phyloP scores from a whole-genome alignment of 2,329 filamentous ascomycete genomes.

The Cladosporium cucumerinum region DNA sequence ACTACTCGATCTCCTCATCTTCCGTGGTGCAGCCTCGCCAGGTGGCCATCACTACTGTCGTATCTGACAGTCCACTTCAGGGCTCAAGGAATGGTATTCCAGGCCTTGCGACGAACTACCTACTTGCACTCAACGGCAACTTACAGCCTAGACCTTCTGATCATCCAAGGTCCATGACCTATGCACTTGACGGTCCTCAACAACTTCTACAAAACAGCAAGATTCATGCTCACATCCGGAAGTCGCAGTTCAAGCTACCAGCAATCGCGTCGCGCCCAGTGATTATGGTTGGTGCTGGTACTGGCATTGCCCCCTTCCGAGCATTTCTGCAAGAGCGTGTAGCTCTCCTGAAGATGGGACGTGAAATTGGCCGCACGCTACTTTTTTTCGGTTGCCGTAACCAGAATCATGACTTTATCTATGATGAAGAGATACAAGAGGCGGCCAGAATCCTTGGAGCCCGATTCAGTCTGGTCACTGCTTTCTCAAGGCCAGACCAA shows the following conservation, averaged over 20 bases:
- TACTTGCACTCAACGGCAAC: conserved; percentile 36
- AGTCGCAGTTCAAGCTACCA: conserved; percentile 49
- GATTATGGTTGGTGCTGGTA: conserved; percentile 53
- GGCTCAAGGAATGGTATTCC: conserved; percentile 29
- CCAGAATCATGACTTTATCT: conserved; percentile 42
- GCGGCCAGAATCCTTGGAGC: conserved; percentile 22
- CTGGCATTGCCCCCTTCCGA: conserved; percentile 49
- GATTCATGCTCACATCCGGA: conserved; percentile 38
- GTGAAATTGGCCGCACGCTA: conserved; percentile 23
- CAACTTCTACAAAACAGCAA: conserved; percentile 37
- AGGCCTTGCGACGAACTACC: conserved; percentile 41
- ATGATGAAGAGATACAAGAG: conserved; percentile 34
- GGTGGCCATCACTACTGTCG: conserved; percentile 60
- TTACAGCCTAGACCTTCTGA: conserved; percentile 38
- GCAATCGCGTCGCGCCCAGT: conserved; percentile 43
- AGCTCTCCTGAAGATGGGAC: conserved; percentile 31
- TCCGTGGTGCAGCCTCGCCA: conserved; percentile 19
- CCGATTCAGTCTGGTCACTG: conserved; percentile 31
- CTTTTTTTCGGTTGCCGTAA: conserved; percentile 42
- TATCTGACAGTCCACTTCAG: conserved; percentile 34
- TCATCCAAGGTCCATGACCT: conserved; percentile 37
- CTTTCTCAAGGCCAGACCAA: conserved; percentile 32
- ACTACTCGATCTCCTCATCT: conserved; percentile 29
- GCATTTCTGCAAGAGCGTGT: conserved; percentile 40
- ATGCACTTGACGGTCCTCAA: conserved; percentile 33